phyloP scores from a whole-genome alignment of 2,329 filamentous ascomycete genomes.

The Fusarium sp. region DNA sequence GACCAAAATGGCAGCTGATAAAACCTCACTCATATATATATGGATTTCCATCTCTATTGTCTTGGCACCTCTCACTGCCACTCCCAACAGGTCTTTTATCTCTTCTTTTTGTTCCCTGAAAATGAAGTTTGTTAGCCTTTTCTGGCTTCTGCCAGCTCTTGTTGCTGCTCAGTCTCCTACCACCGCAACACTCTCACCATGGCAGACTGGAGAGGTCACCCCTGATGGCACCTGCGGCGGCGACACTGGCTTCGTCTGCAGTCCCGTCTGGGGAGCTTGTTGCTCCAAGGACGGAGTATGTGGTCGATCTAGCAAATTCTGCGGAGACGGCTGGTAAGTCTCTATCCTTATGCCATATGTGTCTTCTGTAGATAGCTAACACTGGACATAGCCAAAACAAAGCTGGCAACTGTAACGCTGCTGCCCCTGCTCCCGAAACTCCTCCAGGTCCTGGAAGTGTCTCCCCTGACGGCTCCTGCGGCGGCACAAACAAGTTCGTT shows the following conservation, averaged over 20 bases:
- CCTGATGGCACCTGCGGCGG: conserved; percentile 14
- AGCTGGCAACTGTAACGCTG: conserved; percentile 21
- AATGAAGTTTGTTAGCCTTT: conserved; percentile 6
- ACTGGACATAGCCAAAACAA: neutral
- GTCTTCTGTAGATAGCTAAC: neutral
- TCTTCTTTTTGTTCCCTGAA: neutral
- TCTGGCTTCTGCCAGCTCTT: conserved; percentile 16
- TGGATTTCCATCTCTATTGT: neutral
- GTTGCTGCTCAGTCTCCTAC: conserved; percentile 9
- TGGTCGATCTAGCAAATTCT: conserved; percentile 21
- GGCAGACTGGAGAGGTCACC: conserved; percentile 21
- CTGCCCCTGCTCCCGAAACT: neutral
- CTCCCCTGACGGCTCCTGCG: conserved; percentile 18
- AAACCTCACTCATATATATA: neutral
- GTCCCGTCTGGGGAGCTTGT: conserved; percentile 18
- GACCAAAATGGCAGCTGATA: neutral
- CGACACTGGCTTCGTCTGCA: conserved; percentile 14
- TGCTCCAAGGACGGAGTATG: conserved; percentile 15
- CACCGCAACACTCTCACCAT: conserved; percentile 3
- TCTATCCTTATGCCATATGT: neutral
- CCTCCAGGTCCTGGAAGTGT: conserved; percentile 10
- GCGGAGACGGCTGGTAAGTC: conserved; percentile 21
- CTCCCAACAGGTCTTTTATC: neutral
- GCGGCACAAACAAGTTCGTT: conserved; percentile 13
- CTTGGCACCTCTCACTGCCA: neutral